These are phyloP conservation scores for Amylostereum areolatum DNA, from an alignment of 1,284 basidiomycete species.

Conservation along the genomic window DNA sequence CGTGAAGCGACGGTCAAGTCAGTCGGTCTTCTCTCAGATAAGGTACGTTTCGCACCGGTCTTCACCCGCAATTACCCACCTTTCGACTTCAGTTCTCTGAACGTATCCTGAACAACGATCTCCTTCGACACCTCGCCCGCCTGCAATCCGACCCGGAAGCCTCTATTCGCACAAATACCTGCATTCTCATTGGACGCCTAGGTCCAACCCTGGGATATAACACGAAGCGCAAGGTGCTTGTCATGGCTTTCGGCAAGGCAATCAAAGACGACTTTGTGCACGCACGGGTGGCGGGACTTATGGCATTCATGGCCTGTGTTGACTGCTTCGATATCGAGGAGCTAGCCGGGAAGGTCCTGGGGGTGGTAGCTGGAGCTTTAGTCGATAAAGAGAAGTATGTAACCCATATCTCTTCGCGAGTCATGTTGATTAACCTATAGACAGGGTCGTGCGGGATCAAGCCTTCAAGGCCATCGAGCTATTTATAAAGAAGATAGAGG, in stretches of 20 bases:
- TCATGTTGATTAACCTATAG: not conserved
- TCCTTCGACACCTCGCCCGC: slow-evolving; percentile 88
- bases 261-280: slow-evolving; percentile 92
- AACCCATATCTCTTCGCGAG: not conserved
- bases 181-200: slow-evolving; percentile 90
- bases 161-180: slow-evolving; percentile 96
- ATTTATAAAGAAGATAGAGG: slow-evolving; percentile 81
- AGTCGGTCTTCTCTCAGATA: slow-evolving; percentile 79
- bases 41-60: slow-evolving; percentile 40
- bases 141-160: slow-evolving; percentile 91
- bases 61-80: not conserved
- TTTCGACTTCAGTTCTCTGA: slow-evolving; percentile 65
- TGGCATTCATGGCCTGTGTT: slow-evolving; percentile 94
- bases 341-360: slow-evolving; percentile 84
- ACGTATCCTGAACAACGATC: slow-evolving; percentile 94
- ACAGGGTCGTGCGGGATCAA: slow-evolving; percentile 84
- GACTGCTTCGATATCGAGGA: slow-evolving; percentile 90
- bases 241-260: slow-evolving; percentile 90
- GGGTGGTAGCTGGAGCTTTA: slow-evolving; percentile 73
- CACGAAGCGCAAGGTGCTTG: slow-evolving; percentile 92
- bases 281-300: slow-evolving; percentile 88
- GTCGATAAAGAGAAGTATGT: slow-evolving; percentile 88
- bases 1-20: slow-evolving; percentile 93
- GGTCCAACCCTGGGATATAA: slow-evolving; percentile 81
- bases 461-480: slow-evolving; percentile 88